These are phyloP conservation scores for Globisporangium sylvaticum DNA, from an alignment of 352 stramenopile species.

Conservation along the genomic window DNA sequence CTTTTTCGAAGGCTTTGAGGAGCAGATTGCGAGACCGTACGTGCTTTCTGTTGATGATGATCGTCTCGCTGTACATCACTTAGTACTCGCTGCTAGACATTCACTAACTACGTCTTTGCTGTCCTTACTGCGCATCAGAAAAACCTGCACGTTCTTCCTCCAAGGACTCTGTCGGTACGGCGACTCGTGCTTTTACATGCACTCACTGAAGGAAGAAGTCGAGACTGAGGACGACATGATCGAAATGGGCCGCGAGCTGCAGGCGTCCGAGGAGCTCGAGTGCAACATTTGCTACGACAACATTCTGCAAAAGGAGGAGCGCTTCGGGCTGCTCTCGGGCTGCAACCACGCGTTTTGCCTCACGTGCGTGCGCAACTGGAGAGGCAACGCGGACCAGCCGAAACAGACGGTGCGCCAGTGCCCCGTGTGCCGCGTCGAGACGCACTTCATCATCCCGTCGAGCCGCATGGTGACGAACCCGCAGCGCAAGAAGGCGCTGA, in stretches of 20 bases:
- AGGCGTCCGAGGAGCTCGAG: conserved; percentile 63
- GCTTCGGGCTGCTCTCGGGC: conserved; percentile 78
- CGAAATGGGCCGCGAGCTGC: conserved; percentile 56
- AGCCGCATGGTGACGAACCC: conserved; percentile 72
- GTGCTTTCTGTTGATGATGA: conserved; percentile 10
- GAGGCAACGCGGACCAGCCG: conserved; percentile 49
- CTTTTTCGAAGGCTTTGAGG: conserved; percentile 30
- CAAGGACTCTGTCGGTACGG: conserved; percentile 80
- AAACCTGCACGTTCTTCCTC: conserved; percentile 81
- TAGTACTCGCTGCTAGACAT: neutral
- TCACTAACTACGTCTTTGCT: neutral
- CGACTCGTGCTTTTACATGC: conserved; percentile 77
- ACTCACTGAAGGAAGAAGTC: conserved; percentile 43
- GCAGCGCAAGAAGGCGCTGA: conserved; percentile 62
- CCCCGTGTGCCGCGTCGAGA: conserved; percentile 72
- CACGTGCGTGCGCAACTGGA: conserved; percentile 78
- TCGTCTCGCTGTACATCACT: neutral
- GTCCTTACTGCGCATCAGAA: conserved; percentile 26
- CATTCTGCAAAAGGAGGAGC: conserved; percentile 66
- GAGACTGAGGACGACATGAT: conserved; percentile 48
- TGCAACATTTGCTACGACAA: conserved; percentile 87
- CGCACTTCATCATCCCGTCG: conserved; percentile 81
- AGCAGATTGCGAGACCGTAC: conserved; percentile 48
- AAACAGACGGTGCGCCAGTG: conserved; percentile 81
- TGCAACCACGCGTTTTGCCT: conserved; percentile 85